Evolutionary conservation across 257 asterid genomes (phyloP), one percentile per base, ranked within the genome.

Genomic region (Petunia axillaris): DNA sequence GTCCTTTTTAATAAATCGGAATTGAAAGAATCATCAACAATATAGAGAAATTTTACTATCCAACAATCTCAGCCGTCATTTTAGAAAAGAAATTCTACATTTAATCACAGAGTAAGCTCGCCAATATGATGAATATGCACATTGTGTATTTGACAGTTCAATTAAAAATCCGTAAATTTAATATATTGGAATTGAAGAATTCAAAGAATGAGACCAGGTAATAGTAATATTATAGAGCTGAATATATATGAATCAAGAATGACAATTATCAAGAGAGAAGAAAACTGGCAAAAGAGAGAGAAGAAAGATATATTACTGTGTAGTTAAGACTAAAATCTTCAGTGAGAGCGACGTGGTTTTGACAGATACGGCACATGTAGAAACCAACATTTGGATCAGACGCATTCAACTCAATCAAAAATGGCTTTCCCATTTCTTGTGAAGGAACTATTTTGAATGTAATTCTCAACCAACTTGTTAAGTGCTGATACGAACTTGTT

Each of bases 261-360:
- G 53, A 15, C 75, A 66, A 66, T 67, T 43, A 67, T 35, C 3
- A 43, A 43, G 57, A n/a, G 41, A 66, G 9, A 13, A 14, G 5
- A 13, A 36, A 39, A 65, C 36, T 4, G 0, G 35, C 13, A 3
- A 40, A 40, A 4, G 53, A 25, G 37, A 16, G 46, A 64, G 25
- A 25, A 4, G 53, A 25, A 14, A 16, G 46, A 64, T 44, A 25
- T 3, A 70, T 70, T 10, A 48, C 59, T 6, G 77, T n/a, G 77
- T 25, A 48, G 77, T 48, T 48, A 15, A 71, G 43, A 40, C 77
- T 71, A 59, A 71, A 71, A 71, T 25, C 35, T 48, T 71, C 5
- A 6, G 6, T 4, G 40, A 71, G 25, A 25, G 60, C 77, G n/a
- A 71, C 44, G 9, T 48, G 77, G 11, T 25, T 71, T 48, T 71